Percentiles rank a stretch among this genome's conserved stretches.
phyloP scores from a whole-genome alignment of 805 yeast genomes.

The Metschnikowia lachancei region DNA sequence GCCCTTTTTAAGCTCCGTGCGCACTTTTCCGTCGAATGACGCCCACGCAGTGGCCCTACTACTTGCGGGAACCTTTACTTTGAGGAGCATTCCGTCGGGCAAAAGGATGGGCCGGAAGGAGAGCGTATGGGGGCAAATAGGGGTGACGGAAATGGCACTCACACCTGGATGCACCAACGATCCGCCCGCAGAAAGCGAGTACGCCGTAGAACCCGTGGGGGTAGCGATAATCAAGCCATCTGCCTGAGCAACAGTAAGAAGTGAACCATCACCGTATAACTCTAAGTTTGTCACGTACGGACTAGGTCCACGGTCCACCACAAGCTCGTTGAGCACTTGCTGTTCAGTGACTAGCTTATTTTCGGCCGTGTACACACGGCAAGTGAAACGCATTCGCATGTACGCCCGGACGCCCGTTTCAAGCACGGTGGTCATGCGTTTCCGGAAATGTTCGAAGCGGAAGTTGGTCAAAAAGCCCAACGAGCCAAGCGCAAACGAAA shows the following conservation, averaged over 20 bases:
- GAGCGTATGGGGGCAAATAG: constrained; percentile 93
- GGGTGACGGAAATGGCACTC: constrained; percentile 88
- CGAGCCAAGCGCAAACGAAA: constrained; percentile 44
- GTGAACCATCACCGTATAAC: constrained; percentile 79
- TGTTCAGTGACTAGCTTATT: constrained; percentile 60
- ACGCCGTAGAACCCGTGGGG: constrained; percentile 96
- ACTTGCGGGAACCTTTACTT: constrained; percentile 71
- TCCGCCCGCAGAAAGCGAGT: constrained; percentile 93
- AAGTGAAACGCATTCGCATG: constrained; percentile 82
- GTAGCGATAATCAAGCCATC: constrained; percentile 92
- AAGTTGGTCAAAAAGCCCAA: constrained; percentile 65
- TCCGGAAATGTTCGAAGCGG: constrained; percentile 68
- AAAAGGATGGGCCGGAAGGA: constrained; percentile 88
- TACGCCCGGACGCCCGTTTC: constrained; percentile 71
- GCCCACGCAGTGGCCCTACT: constrained; percentile 95
- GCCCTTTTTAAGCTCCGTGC: constrained; percentile 79
- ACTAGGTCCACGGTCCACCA: constrained; percentile 90
- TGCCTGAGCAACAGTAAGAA: constrained; percentile 87
- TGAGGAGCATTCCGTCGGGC: constrained; percentile 88
- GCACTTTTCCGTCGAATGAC: constrained; percentile 87
- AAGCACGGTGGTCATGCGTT: constrained; percentile 54
- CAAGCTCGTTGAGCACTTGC: constrained; percentile 85
- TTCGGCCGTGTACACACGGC: constrained; percentile 57
- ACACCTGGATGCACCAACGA: constrained; percentile 92
- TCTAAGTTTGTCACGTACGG: constrained; percentile 90